Conservation (phyloP, 805 yeast genomes). For the Metschnikowia reukaufii region DNA sequence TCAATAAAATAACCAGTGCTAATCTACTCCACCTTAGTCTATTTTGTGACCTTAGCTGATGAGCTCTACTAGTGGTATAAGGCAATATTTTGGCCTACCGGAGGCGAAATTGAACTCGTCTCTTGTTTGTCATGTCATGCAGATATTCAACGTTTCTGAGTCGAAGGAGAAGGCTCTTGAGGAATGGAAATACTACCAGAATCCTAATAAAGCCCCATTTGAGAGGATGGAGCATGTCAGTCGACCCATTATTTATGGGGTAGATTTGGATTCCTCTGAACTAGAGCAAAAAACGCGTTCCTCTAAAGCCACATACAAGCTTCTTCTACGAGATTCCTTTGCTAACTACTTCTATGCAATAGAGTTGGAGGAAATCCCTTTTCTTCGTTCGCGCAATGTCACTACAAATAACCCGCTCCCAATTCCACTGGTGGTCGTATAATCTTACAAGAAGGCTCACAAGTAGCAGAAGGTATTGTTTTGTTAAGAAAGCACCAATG, state of each 20-base stretch:
- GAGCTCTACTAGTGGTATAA: constrained; percentile 5
- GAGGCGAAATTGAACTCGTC: constrained; percentile 3
- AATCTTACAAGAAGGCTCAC: constrained; percentile 49
- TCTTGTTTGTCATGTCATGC: constrained; percentile 36
- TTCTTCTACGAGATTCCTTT: constrained; percentile 54
- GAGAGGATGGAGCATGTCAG: constrained; percentile 52
- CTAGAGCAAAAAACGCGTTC: constrained; percentile 5
- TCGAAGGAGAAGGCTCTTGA: constrained; percentile 57
- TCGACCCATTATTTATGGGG: constrained; percentile 41
- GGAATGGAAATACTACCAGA: constrained; percentile 49
- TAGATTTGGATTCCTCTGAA: constrained; percentile 38
- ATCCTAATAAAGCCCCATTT: constrained; percentile 58
- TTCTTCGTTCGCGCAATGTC: constrained; percentile 35
- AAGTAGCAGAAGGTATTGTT: constrained; percentile 47
- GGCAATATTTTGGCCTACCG: constrained; percentile 5
- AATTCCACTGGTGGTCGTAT: constrained; percentile 52
- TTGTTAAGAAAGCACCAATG: constrained; percentile 35
- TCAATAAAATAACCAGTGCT: too few species aligned
- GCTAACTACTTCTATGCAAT: constrained; percentile 58
- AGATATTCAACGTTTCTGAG: constrained; percentile 51
- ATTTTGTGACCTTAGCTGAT: not conserved
- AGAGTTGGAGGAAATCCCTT: constrained; percentile 53
- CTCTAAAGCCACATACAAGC: constrained; percentile 40
- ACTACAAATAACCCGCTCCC: constrained; percentile 32
- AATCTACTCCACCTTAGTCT: too few species aligned